Evolutionary conservation across 495 filamentous ascomycete species (phyloP).

Genomic region (Lindgomyces ingoldianus): DNA sequence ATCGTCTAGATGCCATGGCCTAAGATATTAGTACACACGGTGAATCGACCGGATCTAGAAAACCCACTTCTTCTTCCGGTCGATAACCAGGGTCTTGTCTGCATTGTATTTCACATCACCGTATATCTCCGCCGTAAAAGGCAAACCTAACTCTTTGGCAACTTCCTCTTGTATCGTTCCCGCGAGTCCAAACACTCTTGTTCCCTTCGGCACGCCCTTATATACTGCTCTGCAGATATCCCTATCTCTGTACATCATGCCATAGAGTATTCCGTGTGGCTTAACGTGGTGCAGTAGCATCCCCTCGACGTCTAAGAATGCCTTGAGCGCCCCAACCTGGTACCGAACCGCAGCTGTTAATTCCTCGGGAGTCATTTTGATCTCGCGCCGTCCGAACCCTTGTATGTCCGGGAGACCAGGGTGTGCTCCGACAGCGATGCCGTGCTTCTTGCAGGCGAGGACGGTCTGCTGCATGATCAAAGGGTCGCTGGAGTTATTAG

Average conservation of each 20-base stretch:
- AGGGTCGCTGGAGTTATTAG: slow-evolving; percentile 40
- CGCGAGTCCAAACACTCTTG: slow-evolving; percentile 59
- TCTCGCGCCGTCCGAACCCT: slow-evolving; percentile 62
- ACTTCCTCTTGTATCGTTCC: slow-evolving; percentile 57
- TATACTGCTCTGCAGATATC: slow-evolving; percentile 56
- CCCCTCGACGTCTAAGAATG: slow-evolving; percentile 56
- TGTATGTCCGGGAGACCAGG: slow-evolving; percentile 63
- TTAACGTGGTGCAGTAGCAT: slow-evolving; percentile 62
- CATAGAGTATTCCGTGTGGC: slow-evolving; percentile 52
- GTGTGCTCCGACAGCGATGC: slow-evolving; percentile 59
- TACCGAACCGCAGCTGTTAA: slow-evolving; percentile 59
- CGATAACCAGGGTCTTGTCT: slow-evolving; percentile 54
- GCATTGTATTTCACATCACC: slow-evolving; percentile 60
- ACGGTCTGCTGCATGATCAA: slow-evolving; percentile 63
- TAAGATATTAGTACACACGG: slow-evolving; percentile 8
- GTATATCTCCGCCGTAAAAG: slow-evolving; percentile 57
- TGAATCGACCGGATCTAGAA: not conserved
- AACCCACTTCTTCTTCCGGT: slow-evolving; percentile 55
- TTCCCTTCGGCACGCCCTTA: slow-evolving; percentile 53
- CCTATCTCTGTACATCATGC: slow-evolving; percentile 58
- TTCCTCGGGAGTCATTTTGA: slow-evolving; percentile 57
- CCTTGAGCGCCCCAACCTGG: slow-evolving; percentile 61
- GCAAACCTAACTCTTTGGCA: slow-evolving; percentile 54
- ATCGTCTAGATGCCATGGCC: slow-evolving; percentile 50
- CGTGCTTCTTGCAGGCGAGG: slow-evolving; percentile 55